Evolutionary conservation across 495 filamentous ascomycete genomes (phyloP).

Genomic region (Penicillium coprophilum): DNA sequence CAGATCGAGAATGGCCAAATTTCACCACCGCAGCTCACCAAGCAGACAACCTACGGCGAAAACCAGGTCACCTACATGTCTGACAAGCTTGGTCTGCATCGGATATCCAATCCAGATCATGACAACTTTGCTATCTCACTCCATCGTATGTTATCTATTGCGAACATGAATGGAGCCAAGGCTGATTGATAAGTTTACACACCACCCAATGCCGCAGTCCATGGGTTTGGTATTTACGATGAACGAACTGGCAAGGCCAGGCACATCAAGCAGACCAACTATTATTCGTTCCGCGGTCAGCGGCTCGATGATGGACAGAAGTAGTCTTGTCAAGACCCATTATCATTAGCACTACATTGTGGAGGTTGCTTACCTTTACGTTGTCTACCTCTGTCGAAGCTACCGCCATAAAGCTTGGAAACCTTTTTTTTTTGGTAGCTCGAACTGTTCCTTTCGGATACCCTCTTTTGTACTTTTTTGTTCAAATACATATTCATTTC

Average conservation of each 20-base stretch:
- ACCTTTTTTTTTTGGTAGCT: not conserved
- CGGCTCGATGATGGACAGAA: constrained; percentile 17
- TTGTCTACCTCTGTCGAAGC: not conserved
- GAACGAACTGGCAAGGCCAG: constrained; percentile 67
- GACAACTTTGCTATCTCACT: constrained; percentile 78
- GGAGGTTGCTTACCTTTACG: not conserved
- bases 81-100: constrained; percentile 80
- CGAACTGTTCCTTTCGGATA: not conserved
- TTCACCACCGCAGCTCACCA: constrained; percentile 45
- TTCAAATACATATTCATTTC: not conserved
- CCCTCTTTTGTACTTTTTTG: not conserved
- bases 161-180: not conserved
- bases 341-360: not conserved
- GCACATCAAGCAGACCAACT: constrained; percentile 66
- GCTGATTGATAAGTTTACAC: constrained; percentile 66
- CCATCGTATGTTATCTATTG: constrained; percentile 59
- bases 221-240: constrained; percentile 74
- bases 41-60: constrained; percentile 49
- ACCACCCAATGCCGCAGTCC: constrained; percentile 77
- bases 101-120: constrained; percentile 70
- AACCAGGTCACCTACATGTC: constrained; percentile 82
- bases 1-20: constrained; percentile 46
- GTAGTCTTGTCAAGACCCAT: not conserved
- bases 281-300: constrained; percentile 48
- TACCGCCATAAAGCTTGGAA: not conserved